Percentiles rank a stretch among this genome's conserved stretches.
Evolutionary conservation across 345 rosid genomes (phyloP).

Genomic region (Salix exigua): DNA sequence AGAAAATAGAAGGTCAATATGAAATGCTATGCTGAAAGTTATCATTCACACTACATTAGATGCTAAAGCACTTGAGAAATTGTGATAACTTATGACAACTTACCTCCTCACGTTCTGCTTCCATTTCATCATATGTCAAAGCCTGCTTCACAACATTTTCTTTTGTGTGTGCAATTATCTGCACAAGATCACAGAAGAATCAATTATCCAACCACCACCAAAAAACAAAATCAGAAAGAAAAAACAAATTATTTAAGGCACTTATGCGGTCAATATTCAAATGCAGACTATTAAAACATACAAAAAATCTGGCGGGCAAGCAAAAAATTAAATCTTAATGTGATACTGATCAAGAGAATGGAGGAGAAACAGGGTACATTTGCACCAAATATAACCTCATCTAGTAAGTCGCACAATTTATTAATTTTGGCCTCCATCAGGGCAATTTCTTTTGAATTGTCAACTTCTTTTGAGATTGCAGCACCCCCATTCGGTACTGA

Average conservation of each 20-base stretch:
- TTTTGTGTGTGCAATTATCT: too few species aligned
- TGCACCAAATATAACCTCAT: constrained; percentile 51
- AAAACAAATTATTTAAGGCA: background rate
- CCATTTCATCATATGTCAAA: constrained; percentile 91
- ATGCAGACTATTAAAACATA: background rate
- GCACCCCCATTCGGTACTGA: constrained; percentile 52
- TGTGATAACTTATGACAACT: constrained; percentile 5
- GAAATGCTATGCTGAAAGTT: background rate
- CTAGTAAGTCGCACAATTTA: constrained; percentile 64
- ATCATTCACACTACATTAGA: background rate
- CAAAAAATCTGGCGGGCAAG: background rate
- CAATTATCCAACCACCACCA: background rate
- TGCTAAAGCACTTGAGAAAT: background rate
- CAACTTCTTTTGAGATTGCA: constrained; percentile 40
- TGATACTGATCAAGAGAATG: background rate
- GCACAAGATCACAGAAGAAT: constrained; percentile 15
- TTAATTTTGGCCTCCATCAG: constrained; percentile 67
- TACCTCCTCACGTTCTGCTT: constrained; percentile 90
- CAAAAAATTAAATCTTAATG: background rate
- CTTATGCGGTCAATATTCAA: background rate
- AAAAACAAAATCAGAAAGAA: background rate
- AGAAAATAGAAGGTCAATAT: background rate
- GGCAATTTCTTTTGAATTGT: constrained; percentile 56
- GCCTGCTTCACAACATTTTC: constrained; percentile 92
- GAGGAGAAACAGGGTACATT: background rate